Evolutionary conservation across 352 stramenopile species (phyloP).

Genomic region (Globisporangium viniferum): DNA sequence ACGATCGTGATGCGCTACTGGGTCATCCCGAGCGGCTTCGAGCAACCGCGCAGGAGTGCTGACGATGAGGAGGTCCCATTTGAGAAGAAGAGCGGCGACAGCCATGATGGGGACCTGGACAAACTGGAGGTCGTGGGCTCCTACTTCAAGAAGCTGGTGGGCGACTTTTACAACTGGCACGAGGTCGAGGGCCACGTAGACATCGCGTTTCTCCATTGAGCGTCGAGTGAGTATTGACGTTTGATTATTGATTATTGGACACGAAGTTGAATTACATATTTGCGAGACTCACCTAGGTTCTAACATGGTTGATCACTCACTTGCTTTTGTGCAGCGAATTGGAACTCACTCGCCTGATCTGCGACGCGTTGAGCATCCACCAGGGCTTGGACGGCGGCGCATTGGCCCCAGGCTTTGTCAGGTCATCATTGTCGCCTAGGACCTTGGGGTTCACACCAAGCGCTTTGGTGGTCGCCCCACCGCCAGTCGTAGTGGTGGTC

Average conservation of each 20-base stretch:
- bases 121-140: slow-evolving; percentile 5
- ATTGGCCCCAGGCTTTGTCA: not conserved
- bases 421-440: not conserved
- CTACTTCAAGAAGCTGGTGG: slow-evolving; percentile 9
- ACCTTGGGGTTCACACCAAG: not conserved
- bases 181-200: slow-evolving; percentile 10
- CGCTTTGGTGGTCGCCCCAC: not conserved
- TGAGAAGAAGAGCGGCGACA: not conserved
- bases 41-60: not conserved
- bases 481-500: not conserved
- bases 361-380: slow-evolving; percentile 14
- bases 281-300: not conserved
- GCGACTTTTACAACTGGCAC: slow-evolving; percentile 8
- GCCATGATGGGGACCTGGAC: too few species aligned
- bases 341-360: slow-evolving; percentile 29
- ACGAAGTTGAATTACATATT: not conserved
- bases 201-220: not conserved
- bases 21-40: slow-evolving; percentile 22
- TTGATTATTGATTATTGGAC: not conserved
- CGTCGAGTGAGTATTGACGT: not conserved
- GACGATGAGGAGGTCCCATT: not conserved
- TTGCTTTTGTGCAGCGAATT: slow-evolving; percentile 23
- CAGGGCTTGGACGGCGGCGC: slow-evolving; percentile 4
- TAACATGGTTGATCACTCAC: not conserved
- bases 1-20: slow-evolving; percentile 45